Base-by-base conservation (phyloP, 2,329 filamentous ascomycete species). In the Fusarium subtropicale region DNA sequence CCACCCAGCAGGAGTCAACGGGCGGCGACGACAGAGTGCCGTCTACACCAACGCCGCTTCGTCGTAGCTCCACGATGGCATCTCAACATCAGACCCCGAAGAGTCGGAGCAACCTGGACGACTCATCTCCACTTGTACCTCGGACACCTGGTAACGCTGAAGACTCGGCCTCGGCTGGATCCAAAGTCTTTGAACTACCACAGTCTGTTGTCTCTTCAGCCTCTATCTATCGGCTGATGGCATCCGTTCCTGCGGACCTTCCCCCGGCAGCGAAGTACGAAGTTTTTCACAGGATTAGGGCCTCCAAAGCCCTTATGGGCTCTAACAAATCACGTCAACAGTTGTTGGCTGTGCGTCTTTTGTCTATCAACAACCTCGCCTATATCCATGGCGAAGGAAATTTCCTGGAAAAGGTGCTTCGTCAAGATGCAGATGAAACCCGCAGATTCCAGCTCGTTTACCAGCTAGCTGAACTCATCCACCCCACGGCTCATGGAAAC, bases 381-480 rank as follows among this genome's bases (percentile, higher is more conserved):
- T 97, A 97, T 77, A 92, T 98, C 56, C 91, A 97, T 71, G 86
- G 87, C 3, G 97, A 99, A 75, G 82, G 86, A 6, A 88, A 89
- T n/a, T 97, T 99, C 74, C 85, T 94, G 45, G 91, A 95, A 67
- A 95, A 93, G 78, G 88, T 97, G 42, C 85, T 97, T 53, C 92
- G 92, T 69, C 91, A 94, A 71, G 97, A 99, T 76, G 88, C 89
- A 38, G 95, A 98, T 74, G 93, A 97, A 78, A 94, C 94, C 4
- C 90, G 94, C 64, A 89, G 93, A 53, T 91, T 94, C 67, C 96
- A 99, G 79, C 85, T 99, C 26, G 91, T 93, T 5, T 97, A 97
- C 75, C 97, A 99, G 79, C 87, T 99, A 38, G 92, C 93, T 20
- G 95, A 98, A 77, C 83, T 99, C 60, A 91, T 98, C 24, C 94